Evolutionary conservation across 106 monocot genomes (phyloP).

Genomic region (Acorus calamus): DNA sequence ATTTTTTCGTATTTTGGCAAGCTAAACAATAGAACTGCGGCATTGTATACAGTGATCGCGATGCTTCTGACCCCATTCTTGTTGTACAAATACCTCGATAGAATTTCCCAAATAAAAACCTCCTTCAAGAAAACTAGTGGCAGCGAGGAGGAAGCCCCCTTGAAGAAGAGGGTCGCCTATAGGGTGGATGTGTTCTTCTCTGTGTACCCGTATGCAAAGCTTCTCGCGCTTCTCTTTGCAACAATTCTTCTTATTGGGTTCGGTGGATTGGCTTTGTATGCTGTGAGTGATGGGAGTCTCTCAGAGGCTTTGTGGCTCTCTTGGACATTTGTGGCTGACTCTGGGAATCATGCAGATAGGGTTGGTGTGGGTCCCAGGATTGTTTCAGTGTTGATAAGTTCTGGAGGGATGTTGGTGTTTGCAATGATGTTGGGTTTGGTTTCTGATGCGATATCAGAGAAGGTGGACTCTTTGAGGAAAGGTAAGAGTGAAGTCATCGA

Average conservation of each 20-base stretch:
- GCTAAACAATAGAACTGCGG: conserved; percentile 26
- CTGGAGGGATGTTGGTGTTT: conserved; percentile 91
- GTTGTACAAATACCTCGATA: conserved; percentile 42
- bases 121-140: conserved; percentile 13
- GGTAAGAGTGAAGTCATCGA: conserved; percentile 95
- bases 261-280: conserved; percentile 71
- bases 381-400: conserved; percentile 80
- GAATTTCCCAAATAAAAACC: conserved; percentile 28
- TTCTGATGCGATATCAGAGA: conserved; percentile 96
- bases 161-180: conserved; percentile 91
- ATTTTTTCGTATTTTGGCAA: conserved; percentile 14
- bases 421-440: conserved; percentile 94
- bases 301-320: conserved; percentile 81
- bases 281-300: conserved; percentile 50
- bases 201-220: conserved; percentile 83
- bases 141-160: conserved; percentile 58
- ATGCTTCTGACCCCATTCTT: conserved; percentile 43
- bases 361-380: conserved; percentile 61
- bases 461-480: conserved; percentile 96
- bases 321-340: conserved; percentile 96
- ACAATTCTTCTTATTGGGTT: conserved; percentile 72
- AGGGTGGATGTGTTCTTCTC: conserved; percentile 91
- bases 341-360: conserved; percentile 81
- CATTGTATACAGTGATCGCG: conserved; percentile 37
- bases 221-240: conserved; percentile 78